Evolutionary conservation across 2,329 filamentous ascomycete genomes (phyloP), one percentile per base, ranked within the genome.

Genomic region (Hypoxylon sp.): DNA sequence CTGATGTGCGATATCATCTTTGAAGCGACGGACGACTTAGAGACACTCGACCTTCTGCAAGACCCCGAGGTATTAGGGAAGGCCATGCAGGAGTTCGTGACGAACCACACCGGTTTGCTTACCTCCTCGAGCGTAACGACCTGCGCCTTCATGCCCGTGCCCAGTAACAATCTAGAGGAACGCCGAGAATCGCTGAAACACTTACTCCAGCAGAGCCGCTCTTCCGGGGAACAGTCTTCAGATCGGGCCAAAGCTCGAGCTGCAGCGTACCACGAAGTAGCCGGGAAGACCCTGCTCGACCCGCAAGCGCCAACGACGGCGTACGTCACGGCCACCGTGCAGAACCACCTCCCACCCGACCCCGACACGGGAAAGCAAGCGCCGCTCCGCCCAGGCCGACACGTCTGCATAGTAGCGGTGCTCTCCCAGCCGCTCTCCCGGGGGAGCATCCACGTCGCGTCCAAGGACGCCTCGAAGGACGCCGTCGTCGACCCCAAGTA

Each of bases 401-500:
- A 57, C 16, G 12, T 70, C 22, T 46, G 30, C 2, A 30, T 72
- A 3, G 62, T 42, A 3, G 44, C 45, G 1, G 57, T 70, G 11
- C 67, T 65, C 14, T 32, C 64, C 1, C 59, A 69, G 2, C 63
- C 70, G 3, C 55, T 66, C 7, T 70, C 70, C 3, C 64, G 68
- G 2, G 70, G 70, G 6, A 60, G 46, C 18, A 61, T 66, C 8
- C 69, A 71, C 30, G 68, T 69, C 28, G 12, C 22, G 30, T 69
- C 68, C 2, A 42, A 24, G 7, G 51, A 69, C n/a, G 26, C 26
- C 0, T 55, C 52, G 3, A 22, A 32, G 2, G 32, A 18, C 4
- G 64, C 68, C 1, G 26, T 30, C 6, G 67, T 70, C 16, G 70
- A 72, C 22, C 68, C 68, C 1, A 59, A 50, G 16, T 72, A 68